A percentile compares a stretch with the other conserved stretches of the same genome.
Conservation (phyloP, 306 rosid genomes). For the Fragaria ananassa region DNA sequence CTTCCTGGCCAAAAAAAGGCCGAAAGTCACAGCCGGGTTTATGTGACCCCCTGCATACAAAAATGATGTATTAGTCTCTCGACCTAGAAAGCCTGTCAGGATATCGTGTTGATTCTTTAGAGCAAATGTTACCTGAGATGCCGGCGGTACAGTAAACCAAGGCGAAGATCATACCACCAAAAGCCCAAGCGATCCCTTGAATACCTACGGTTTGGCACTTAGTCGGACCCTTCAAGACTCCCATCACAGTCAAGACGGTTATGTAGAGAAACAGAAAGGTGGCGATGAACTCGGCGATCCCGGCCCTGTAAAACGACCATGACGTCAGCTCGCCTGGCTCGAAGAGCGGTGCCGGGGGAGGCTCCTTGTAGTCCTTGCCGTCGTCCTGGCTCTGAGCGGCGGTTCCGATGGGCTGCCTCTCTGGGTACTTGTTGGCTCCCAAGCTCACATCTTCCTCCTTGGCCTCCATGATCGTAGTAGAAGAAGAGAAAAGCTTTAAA, state of each 20-base stretch:
- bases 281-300: slow-evolving; percentile 59
- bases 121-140: slow-evolving; percentile 54
- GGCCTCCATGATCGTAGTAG: slow-evolving; percentile 49
- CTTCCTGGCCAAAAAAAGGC: slow-evolving; percentile 76
- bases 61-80: too few species aligned
- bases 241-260: slow-evolving; percentile 56
- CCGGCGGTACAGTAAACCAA: slow-evolving; percentile 95
- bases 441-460: slow-evolving; percentile 78
- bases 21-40: slow-evolving; percentile 72
- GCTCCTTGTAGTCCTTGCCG: slow-evolving; percentile 66
- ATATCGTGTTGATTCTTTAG: too few species aligned
- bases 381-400: slow-evolving; percentile 74
- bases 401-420: slow-evolving; percentile 73
- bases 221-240: slow-evolving; percentile 12
- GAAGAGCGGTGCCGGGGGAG: slow-evolving; percentile 62
- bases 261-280: slow-evolving; percentile 54
- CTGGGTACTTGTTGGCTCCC: slow-evolving; percentile 88
- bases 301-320: slow-evolving; percentile 64
- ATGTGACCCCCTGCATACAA: slow-evolving; percentile 46
- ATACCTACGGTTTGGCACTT: slow-evolving; percentile 61
- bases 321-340: slow-evolving; percentile 79
- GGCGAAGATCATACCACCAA: slow-evolving; percentile 93
- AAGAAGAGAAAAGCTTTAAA: too few species aligned
- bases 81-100: too few species aligned
- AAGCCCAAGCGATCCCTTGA: slow-evolving; percentile 79